Percentiles rank a stretch among this genome's conserved stretches.
phyloP scores from a whole-genome alignment of 768 basidiomycete genomes.

The Phylloporus arenicola region DNA sequence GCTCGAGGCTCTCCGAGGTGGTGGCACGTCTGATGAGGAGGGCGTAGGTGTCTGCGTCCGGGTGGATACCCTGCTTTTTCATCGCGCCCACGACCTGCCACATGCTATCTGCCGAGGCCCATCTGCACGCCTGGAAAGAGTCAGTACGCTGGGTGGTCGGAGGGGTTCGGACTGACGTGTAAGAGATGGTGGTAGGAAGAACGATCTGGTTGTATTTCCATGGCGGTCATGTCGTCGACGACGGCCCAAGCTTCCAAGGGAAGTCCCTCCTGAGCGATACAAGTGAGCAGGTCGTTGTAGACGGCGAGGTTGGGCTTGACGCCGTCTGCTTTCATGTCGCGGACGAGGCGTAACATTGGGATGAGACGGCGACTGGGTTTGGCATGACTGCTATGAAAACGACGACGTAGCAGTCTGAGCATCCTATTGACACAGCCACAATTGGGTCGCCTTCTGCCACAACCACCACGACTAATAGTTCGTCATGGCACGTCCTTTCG shows the following conservation, averaged over 20 bases:
- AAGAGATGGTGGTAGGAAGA: conserved; percentile 57
- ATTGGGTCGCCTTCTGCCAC: conserved; percentile 12
- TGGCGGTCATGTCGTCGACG: conserved; percentile 59
- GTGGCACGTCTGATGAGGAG: conserved; percentile 46
- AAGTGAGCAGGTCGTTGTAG: conserved; percentile 54
- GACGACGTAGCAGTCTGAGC: conserved; percentile 5
- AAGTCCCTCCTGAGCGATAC: conserved; percentile 39
- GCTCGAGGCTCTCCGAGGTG: conserved; percentile 52
- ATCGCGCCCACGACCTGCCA: conserved; percentile 54
- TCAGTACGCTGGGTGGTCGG: conserved; percentile 6
- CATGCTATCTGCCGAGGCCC: conserved; percentile 34
- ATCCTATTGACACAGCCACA: conserved; percentile 24
- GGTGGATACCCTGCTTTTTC: conserved; percentile 42
- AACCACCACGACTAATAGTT: conserved; percentile 9
- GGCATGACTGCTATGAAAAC: conserved; percentile 30
- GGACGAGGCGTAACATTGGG: conserved; percentile 41
- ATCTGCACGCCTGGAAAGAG: conserved; percentile 41
- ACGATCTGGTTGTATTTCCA: conserved; percentile 44
- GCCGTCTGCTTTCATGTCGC: conserved; percentile 53
- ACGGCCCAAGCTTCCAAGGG: conserved; percentile 58
- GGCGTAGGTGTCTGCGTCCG: conserved; percentile 51
- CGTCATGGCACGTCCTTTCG: conserved; percentile 19
- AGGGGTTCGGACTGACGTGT: conserved; percentile 38
- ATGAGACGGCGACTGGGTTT: conserved; percentile 34
- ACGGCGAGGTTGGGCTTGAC: conserved; percentile 49